Percentiles rank a stretch among this genome's conserved stretches.
Evolutionary conservation across 192 early-diverging fungal genomes (phyloP).

Genomic region (Ambispora gerdemannii): DNA sequence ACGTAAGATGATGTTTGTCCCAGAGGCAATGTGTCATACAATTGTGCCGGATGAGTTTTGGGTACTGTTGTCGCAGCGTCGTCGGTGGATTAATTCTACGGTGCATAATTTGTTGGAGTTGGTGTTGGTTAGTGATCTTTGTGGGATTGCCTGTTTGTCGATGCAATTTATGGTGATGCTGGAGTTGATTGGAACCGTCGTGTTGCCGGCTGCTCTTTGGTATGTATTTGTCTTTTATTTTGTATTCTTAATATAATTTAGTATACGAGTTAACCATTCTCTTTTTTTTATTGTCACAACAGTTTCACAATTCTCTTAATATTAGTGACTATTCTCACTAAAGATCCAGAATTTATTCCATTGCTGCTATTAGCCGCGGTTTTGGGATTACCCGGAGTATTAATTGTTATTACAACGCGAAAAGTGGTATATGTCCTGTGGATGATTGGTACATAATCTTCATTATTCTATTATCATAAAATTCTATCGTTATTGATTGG

Average conservation of each 20-base stretch:
- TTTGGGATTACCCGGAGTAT: slow-evolving; percentile 82
- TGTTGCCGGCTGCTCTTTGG: slow-evolving; percentile 83
- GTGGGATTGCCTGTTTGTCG: slow-evolving; percentile 90
- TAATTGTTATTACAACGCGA: slow-evolving; percentile 87
- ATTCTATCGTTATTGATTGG: neutral
- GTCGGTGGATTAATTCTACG: slow-evolving; percentile 94
- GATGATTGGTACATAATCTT: slow-evolving; percentile 59
- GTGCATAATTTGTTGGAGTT: slow-evolving; percentile 90
- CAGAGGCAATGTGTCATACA: slow-evolving; percentile 75
- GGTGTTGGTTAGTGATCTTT: slow-evolving; percentile 82
- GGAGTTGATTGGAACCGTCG: slow-evolving; percentile 88
- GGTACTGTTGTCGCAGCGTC: slow-evolving; percentile 79
- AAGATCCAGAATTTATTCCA: too few relatives aligned
- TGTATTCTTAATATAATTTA: slow-evolving; percentile 60
- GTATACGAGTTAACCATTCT: slow-evolving; percentile 60
- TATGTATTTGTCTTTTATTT: slow-evolving; percentile 80
- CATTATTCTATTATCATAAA: neutral
- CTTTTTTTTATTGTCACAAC: slow-evolving; percentile 49
- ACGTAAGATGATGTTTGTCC: slow-evolving; percentile 81
- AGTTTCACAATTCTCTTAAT: slow-evolving; percentile 68
- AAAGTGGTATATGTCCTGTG: slow-evolving; percentile 82
- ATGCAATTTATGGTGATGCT: slow-evolving; percentile 97
- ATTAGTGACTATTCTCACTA: slow-evolving; percentile 55
- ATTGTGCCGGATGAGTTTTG: slow-evolving; percentile 72
- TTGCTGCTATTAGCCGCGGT: slow-evolving; percentile 71